Percentiles rank a stretch among this genome's conserved stretches.
Conservation (phyloP, 345 rosid species). For the Schrenkiella parvula region DNA sequence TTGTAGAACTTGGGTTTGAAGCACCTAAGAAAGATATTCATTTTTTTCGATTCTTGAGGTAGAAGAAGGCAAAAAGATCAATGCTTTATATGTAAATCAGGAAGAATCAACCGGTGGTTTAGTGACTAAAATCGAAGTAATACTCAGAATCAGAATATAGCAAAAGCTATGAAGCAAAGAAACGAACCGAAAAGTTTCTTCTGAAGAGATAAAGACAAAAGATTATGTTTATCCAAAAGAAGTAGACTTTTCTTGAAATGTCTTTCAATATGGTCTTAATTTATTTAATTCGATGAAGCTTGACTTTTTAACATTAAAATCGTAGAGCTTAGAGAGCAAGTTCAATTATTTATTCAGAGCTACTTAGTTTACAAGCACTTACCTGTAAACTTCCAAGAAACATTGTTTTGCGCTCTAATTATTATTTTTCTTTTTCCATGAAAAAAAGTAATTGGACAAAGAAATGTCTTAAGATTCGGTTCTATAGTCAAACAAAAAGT, state of each 20-base stretch:
- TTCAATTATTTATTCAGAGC: not conserved
- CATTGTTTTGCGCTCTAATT: not conserved
- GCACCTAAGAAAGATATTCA: conserved; percentile 24
- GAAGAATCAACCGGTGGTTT: conserved; percentile 25
- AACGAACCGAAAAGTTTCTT: conserved; percentile 24
- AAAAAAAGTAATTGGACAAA: not conserved
- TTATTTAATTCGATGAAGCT: not conserved
- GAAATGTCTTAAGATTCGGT: conserved; percentile 16
- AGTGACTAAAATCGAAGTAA: conserved; percentile 20
- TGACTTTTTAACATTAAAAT: not conserved
- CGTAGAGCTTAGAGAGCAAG: not conserved
- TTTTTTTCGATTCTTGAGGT: not conserved
- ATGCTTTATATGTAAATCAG: not conserved
- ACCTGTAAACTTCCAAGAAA: conserved; percentile 1
- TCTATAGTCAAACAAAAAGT: conserved; percentile 19
- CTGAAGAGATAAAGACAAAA: not conserved
- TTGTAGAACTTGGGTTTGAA: conserved; percentile 39
- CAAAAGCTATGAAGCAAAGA: conserved; percentile 34
- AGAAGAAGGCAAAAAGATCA: not conserved
- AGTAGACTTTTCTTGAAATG: conserved; percentile 7
- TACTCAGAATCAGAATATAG: conserved; percentile 22
- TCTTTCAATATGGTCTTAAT: not conserved
- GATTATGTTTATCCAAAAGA: conserved; percentile 6
- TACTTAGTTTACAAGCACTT: conserved; percentile 16
- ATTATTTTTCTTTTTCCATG: not conserved